Conservation (phyloP, 225 moss, liverwort and hornwort genomes). For the Neckera pumila region DNA sequence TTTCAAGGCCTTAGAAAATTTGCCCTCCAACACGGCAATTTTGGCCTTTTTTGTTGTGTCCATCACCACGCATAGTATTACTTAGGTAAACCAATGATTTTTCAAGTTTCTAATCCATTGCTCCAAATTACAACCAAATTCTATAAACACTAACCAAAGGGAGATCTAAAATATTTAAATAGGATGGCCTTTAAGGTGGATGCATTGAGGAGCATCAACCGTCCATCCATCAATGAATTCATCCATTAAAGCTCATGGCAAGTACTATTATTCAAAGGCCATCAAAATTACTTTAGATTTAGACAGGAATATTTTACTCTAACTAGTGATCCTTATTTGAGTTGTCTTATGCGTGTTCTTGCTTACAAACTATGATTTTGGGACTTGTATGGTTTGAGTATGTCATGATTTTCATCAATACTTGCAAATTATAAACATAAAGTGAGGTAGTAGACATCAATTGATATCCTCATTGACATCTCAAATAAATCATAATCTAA, state of each 20-base stretch:
- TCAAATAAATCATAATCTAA: too few relatives aligned
- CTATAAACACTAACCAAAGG: accelerated
- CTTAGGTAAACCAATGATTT: neutral
- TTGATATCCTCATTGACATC: too few relatives aligned
- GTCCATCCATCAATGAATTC: neutral
- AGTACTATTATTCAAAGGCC: neutral
- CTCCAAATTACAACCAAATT: neutral
- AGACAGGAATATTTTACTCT: neutral
- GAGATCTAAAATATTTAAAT: neutral
- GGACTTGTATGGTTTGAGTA: neutral
- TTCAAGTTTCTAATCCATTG: neutral
- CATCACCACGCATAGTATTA: accelerated
- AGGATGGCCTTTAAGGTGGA: neutral
- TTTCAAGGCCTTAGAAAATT: neutral
- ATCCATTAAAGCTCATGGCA: too few relatives aligned
- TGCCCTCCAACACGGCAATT: neutral
- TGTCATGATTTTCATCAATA: neutral
- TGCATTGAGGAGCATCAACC: accelerated
- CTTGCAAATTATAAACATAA: neutral
- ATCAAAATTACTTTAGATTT: neutral
- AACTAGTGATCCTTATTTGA: neutral
- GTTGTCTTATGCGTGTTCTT: neutral
- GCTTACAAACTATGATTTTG: neutral
- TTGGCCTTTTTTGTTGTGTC: neutral
- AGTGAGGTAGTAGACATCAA: neutral